phyloP scores from a whole-genome alignment of 495 filamentous ascomycete species.

The Penicillium bovifimosum region DNA sequence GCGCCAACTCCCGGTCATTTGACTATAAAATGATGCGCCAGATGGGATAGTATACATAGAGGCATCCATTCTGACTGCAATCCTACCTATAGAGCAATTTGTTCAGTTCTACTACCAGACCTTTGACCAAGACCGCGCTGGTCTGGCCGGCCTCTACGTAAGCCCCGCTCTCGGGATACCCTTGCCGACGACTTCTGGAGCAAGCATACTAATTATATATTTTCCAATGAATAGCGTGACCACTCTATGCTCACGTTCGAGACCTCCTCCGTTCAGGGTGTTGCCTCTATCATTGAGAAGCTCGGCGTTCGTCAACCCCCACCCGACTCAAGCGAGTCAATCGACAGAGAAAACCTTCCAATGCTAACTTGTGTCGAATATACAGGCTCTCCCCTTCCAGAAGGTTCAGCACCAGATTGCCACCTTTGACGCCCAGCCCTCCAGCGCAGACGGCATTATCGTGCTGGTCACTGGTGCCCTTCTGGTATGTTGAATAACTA shows the following conservation, averaged over 20 bases:
- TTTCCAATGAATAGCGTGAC: conserved; percentile 53
- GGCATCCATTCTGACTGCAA: conserved; percentile 12
- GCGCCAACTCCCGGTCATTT: conserved; percentile 5
- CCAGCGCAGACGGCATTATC: conserved; percentile 59
- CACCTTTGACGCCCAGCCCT: conserved; percentile 74
- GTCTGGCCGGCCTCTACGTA: conserved; percentile 74
- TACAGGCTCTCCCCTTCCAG: conserved; percentile 69
- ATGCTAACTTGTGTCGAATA: neutral
- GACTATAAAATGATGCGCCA: neutral
- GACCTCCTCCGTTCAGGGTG: conserved; percentile 53
- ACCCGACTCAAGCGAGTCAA: too few relatives aligned
- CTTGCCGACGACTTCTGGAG: neutral
- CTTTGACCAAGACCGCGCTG: conserved; percentile 63
- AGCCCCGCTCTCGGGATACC: conserved; percentile 1
- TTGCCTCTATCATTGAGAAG: conserved; percentile 64
- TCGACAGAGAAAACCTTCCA: neutral
- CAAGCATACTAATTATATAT: neutral
- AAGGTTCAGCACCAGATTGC: conserved; percentile 65
- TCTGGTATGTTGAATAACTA: conserved; percentile 59
- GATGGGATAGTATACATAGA: neutral
- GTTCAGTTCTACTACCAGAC: conserved; percentile 81
- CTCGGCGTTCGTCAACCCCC: conserved; percentile 51
- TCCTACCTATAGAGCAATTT: conserved; percentile 61
- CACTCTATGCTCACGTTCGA: conserved; percentile 95
- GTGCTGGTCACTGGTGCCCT: conserved; percentile 83